Evolutionary conservation across 805 yeast species (phyloP).

Genomic region (Starmerella khaoyaiensis): DNA sequence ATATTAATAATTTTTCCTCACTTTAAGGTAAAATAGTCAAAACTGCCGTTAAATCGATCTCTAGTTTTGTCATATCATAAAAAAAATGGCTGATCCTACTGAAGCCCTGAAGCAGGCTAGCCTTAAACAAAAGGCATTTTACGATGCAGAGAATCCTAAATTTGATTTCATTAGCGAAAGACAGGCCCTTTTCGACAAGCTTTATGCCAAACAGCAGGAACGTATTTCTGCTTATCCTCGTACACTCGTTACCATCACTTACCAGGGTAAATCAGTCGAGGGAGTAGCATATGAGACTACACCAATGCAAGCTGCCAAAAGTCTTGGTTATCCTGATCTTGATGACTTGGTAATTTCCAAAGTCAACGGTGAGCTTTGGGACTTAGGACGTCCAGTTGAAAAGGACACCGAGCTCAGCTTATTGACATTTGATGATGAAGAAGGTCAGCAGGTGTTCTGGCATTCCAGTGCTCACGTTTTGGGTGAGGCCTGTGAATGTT

Average conservation of each 20-base stretch:
- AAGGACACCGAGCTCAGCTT: conserved; percentile 54
- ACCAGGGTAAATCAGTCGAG: conserved; percentile 70
- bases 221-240: conserved; percentile 49
- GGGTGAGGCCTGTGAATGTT: conserved; percentile 97
- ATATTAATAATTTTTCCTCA: too few species aligned
- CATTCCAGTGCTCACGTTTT: conserved; percentile 96
- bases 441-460: conserved; percentile 95
- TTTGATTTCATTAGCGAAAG: conserved; percentile 79
- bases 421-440: conserved; percentile 84
- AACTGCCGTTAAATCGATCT: too few species aligned
- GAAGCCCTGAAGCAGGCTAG: conserved; percentile 12
- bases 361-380: conserved; percentile 88
- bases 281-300: conserved; percentile 83
- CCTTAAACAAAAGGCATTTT: conserved; percentile 17
- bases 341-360: conserved; percentile 87
- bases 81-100: too few species aligned
- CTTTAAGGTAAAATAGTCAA: too few species aligned
- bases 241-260: conserved; percentile 59
- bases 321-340: conserved; percentile 71
- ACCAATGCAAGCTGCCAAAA: conserved; percentile 74
- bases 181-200: conserved; percentile 60
- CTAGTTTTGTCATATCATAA: too few species aligned
- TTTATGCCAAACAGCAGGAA: conserved; percentile 66
- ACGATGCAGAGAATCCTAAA: conserved; percentile 42
- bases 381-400: conserved; percentile 87